Conservation (phyloP, 148 eudicot genomes). For the Agrostemma githago region DNA sequence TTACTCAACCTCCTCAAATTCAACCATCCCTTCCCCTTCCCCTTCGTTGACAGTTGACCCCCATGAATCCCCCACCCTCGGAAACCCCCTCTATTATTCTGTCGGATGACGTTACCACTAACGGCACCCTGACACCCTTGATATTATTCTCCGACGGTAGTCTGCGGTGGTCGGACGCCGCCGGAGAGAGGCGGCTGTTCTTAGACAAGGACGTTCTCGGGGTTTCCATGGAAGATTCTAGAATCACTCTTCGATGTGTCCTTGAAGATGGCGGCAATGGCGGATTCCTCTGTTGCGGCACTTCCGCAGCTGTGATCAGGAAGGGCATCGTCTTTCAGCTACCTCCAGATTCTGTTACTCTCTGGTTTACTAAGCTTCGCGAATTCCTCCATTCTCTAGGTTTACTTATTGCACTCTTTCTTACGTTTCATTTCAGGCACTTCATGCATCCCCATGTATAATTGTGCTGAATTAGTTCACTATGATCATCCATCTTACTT, state of each 20-base stretch:
- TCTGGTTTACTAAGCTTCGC: conserved; percentile 47
- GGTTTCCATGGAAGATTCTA: conserved; percentile 43
- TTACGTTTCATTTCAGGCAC: no score
- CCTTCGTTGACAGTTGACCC: background rate
- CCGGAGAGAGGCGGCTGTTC: conserved; percentile 29
- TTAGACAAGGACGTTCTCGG: conserved; percentile 70
- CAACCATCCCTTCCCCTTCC: background rate
- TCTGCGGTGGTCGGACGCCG: conserved; percentile 53
- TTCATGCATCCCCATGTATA: background rate
- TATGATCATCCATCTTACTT: background rate
- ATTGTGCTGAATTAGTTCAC: background rate
- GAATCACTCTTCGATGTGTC: conserved; percentile 45
- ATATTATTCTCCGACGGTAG: conserved; percentile 44
- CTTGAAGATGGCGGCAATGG: conserved; percentile 25
- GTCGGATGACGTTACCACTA: conserved; percentile 44
- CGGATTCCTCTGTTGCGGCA: conserved; percentile 33
- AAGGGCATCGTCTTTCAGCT: conserved; percentile 46
- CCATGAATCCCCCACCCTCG: conserved; percentile 21
- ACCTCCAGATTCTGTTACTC: conserved; percentile 27
- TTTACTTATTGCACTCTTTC: conserved; percentile 17
- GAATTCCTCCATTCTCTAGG: conserved; percentile 59
- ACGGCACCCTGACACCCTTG: conserved; percentile 36
- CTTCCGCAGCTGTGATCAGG: conserved; percentile 28
- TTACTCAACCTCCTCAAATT: background rate
- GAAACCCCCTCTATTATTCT: conserved; percentile 14